phyloP scores from a whole-genome alignment of 495 filamentous ascomycete species.

The Xylaria palmicola region DNA sequence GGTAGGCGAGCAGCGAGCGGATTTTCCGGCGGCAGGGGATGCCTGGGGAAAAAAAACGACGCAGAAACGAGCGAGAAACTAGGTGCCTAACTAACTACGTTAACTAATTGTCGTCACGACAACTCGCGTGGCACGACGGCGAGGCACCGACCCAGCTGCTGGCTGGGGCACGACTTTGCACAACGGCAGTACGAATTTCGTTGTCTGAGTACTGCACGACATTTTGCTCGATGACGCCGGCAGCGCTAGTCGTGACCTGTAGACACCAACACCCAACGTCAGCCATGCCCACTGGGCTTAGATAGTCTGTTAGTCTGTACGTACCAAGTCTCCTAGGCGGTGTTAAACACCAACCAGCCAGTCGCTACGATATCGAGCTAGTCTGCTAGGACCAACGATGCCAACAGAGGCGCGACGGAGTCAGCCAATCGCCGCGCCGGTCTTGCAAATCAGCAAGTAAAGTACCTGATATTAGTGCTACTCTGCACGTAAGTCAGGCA shows the following conservation, averaged over 20 bases:
- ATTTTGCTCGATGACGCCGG: no score
- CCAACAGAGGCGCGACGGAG: neutral
- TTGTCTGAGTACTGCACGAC: no score
- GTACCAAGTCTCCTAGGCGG: neutral
- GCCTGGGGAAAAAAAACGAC: neutral
- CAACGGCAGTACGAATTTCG: no score
- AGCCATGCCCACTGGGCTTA: neutral
- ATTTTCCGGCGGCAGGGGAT: no score
- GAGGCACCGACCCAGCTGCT: no score
- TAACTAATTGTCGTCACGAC: no score
- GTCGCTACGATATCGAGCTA: neutral
- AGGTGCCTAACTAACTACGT: neutral
- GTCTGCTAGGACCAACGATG: neutral
- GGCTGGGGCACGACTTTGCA: no score
- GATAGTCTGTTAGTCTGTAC: neutral
- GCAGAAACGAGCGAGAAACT: neutral
- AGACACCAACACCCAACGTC: no score
- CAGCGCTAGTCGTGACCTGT: neutral
- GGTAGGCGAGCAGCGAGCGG: neutral
- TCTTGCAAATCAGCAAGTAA: neutral
- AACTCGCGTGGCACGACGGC: no score
- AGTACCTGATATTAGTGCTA: no score
- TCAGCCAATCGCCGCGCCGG: neutral
- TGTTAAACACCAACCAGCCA: neutral
- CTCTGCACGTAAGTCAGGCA: no score